Percentiles rank a stretch among this genome's conserved stretches.
phyloP scores from a whole-genome alignment of 495 filamentous ascomycete species.

The Hypoxylon lienhwacheense region DNA sequence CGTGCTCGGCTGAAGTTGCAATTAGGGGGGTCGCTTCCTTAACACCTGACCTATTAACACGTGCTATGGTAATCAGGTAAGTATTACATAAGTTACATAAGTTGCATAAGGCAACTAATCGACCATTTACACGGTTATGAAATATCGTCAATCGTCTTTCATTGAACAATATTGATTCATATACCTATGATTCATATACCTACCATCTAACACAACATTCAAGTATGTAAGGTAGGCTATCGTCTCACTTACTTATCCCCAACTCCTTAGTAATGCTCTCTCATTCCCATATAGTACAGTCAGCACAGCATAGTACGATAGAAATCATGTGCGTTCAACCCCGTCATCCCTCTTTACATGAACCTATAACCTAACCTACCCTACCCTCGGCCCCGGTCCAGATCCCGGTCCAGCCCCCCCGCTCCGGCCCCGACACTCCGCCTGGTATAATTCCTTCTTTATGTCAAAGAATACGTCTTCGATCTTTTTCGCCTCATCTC shows the following conservation, averaged over 20 bases:
- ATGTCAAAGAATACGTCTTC: conserved; percentile 71
- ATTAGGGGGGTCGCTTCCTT: conserved; percentile 14
- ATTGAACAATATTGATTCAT: too few relatives aligned
- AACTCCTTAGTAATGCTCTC: conserved; percentile 20
- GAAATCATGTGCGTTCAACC: conserved; percentile 8
- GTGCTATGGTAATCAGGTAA: too few relatives aligned
- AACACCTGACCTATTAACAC: too few relatives aligned
- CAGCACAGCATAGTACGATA: background rate
- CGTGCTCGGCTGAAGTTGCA: conserved; percentile 10
- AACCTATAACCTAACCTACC: background rate
- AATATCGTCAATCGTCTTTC: too few relatives aligned
- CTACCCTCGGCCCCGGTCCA: conserved; percentile 5
- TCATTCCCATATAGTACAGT: conserved; percentile 10
- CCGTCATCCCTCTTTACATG: conserved; percentile 12
- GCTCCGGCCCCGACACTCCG: conserved; percentile 52
- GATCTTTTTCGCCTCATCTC: conserved; percentile 57
- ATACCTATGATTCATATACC: too few relatives aligned
- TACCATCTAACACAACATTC: too few relatives aligned
- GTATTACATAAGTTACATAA: too few relatives aligned
- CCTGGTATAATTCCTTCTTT: conserved; percentile 64
- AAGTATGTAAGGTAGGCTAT: too few relatives aligned
- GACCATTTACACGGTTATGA: too few relatives aligned
- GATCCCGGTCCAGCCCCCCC: too few relatives aligned
- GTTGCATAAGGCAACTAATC: too few relatives aligned
- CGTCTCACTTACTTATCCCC: background rate